These are phyloP conservation scores for Moesziomyces sp. DNA, from an alignment of 1,284 basidiomycete species.

Conservation along the genomic window DNA sequence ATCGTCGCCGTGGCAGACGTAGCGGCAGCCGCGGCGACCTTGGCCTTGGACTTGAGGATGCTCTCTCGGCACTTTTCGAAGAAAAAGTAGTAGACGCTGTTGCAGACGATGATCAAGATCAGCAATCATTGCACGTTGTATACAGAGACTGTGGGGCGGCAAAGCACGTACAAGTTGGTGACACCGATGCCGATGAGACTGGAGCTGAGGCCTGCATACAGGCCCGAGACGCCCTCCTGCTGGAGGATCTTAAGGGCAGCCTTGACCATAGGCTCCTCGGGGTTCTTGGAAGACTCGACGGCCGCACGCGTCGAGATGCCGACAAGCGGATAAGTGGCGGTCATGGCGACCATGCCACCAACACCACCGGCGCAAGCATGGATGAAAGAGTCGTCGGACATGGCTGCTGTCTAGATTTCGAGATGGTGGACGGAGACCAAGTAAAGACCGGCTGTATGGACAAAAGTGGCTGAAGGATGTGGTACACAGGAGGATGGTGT, in stretches of 20 bases:
- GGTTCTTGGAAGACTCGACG: slow-evolving; percentile 82
- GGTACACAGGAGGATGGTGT: not conserved
- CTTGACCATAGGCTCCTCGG: slow-evolving; percentile 71
- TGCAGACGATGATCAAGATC: not conserved
- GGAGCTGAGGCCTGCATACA: slow-evolving; percentile 89
- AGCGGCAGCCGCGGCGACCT: slow-evolving; percentile 70
- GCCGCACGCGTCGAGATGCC: slow-evolving; percentile 92
- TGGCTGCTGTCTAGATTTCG: slow-evolving; percentile 5
- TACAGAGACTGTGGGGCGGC: not conserved
- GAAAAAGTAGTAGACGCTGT: slow-evolving; percentile 69
- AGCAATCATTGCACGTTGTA: not conserved
- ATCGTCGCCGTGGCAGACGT: slow-evolving; percentile 57
- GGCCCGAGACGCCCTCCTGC: slow-evolving; percentile 83
- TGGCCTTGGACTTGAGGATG: slow-evolving; percentile 62
- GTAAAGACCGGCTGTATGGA: slow-evolving; percentile 4
- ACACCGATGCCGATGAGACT: slow-evolving; percentile 90
- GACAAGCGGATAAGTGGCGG: slow-evolving; percentile 76
- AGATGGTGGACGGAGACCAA: not conserved
- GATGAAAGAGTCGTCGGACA: slow-evolving; percentile 78
- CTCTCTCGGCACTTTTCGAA: slow-evolving; percentile 67
- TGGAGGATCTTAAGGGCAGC: slow-evolving; percentile 80
- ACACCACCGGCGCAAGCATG: slow-evolving; percentile 89
- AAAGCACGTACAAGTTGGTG: slow-evolving; percentile 77
- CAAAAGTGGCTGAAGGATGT: not conserved
- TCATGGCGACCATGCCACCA: slow-evolving; percentile 78